Base-by-base conservation (phyloP, 805 yeast genomes). In the Teunomyces barrocoloradensis region DNA sequence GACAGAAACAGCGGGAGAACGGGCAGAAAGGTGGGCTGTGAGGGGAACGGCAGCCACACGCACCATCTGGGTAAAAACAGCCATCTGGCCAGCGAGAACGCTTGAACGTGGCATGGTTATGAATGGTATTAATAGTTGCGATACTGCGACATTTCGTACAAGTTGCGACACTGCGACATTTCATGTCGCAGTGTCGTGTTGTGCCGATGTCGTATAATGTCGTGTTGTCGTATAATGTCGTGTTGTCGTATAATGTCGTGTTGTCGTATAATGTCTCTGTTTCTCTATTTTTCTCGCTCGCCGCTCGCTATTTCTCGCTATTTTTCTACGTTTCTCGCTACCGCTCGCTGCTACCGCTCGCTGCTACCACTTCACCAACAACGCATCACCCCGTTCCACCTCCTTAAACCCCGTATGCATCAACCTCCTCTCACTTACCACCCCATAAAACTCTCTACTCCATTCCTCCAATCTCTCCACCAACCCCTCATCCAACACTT, bases 341-440 rank as follows among this genome's bases (percentile, higher is more conserved):
- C 3, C 6, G 5, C 23, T 21, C 23, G 23, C n/a, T n/a, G n/a
- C n/a, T n/a, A n/a, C 23, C 6, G 6, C 17, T 15, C 17, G 17
- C 17, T 15, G 17, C 23, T 21, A 21, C 87, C 87, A 81, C 51
- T 77, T 80, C 3, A 84, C 84, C 21, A 81, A 66, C 43, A 81
- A 61, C 6, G 77, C 61, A 20, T 69, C 62, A 3, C 74, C 72
- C 53, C 78, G 84, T 4, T 74, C 84, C 42, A 81, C 80, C 37
- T 67, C 75, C 38, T 67, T 68, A 61, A 81, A 81, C 47, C 69
- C 66, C 2, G 82, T 78, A 41, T 68, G 63, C 48, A 73, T 57
- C 42, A 81, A 52, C 50, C 84, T 65, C 17, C 61, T 55, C 27
- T 61, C 65, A 15, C 48, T 47, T 3, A 76, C 55, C 3, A 61